Evolutionary conservation across 768 basidiomycete species (phyloP), one percentile per base, ranked within the genome.

Genomic region (Leccinum barrowsii): DNA sequence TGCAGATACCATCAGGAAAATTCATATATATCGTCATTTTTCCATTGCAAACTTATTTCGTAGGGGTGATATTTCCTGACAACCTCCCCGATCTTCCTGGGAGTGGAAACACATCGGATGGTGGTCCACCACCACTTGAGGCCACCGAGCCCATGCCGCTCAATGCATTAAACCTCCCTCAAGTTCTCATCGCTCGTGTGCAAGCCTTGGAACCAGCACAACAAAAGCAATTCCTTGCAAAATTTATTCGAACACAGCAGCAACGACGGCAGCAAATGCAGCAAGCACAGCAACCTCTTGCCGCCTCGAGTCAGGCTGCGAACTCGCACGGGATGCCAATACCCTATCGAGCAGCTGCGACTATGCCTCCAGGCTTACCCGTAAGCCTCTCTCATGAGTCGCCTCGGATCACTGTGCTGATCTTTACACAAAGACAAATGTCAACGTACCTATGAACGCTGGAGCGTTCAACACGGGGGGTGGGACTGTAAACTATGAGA

Each of bases 61-160:
- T 70, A 2, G 84, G 78, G 21, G 78, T 78, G 0, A 75, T 82
- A 59, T 87, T 85, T 69, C 77, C 79, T 6, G 78, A 74, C 0
- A 84, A 83, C 7, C 69, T 86, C 42, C 83, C 85, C 0, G 71
- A 74, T 46, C 62, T 73, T 28, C 71, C 71, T n/a, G 68, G 69
- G 21, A 55, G 24, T 10, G 63, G 64, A 47, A 73, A 68, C 22
- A 3, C 32, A 11, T 50, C 64, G 26, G 65, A 61, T 7, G 6
- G 12, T 13, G 56, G 46, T 28, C 59, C 40, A 2, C 42, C 17
- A 44, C 57, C 44, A 2, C 42, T 15, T 2, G 64, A 60, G 10
- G 58, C 52, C 44, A 49, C 37, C 19, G 65, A 59, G 28, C 55
- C 54, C 26, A 64, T 42, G 40, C 2, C 8, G 2, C 5, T 19